These are phyloP conservation scores for Tanozyma kutaoensis DNA, from an alignment of 805 yeast species.

Conservation along the genomic window DNA sequence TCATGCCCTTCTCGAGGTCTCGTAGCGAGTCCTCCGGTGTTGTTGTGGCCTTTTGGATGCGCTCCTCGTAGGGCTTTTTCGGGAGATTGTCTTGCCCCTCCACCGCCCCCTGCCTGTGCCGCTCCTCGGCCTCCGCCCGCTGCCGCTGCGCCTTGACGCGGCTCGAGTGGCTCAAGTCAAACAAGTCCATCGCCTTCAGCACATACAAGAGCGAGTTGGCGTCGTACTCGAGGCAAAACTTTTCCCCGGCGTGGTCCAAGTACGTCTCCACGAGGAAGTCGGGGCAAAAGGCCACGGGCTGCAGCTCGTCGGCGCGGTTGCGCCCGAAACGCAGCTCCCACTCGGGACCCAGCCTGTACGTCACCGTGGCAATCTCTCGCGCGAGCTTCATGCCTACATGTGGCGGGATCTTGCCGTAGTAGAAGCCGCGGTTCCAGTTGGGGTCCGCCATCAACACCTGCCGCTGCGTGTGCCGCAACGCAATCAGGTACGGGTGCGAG, in stretches of 20 bases:
- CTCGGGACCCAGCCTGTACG: slow-evolving; percentile 92
- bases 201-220: slow-evolving; percentile 80
- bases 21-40: slow-evolving; percentile 40
- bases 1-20: slow-evolving; percentile 59
- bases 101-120: slow-evolving; percentile 1
- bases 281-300: slow-evolving; percentile 81
- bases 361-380: slow-evolving; percentile 86
- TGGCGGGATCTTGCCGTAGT: slow-evolving; percentile 72
- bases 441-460: slow-evolving; percentile 93
- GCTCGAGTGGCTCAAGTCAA: slow-evolving; percentile 54
- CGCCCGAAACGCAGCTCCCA: slow-evolving; percentile 92
- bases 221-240: slow-evolving; percentile 83
- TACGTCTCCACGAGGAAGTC: slow-evolving; percentile 89
- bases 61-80: slow-evolving; percentile 38
- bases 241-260: slow-evolving; percentile 89
- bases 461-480: slow-evolving; percentile 85
- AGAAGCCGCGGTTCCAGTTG: slow-evolving; percentile 85
- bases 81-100: slow-evolving; percentile 19
- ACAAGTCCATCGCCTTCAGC: slow-evolving; percentile 90
- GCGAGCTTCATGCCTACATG: slow-evolving; percentile 93
- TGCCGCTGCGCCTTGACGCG: slow-evolving; percentile 28
- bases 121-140: slow-evolving; percentile 23
- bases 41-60: slow-evolving; percentile 30
- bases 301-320: slow-evolving; percentile 67
- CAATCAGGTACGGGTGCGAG: slow-evolving; percentile 89